A percentile compares a stretch with the other conserved stretches of the same genome.
Conservation (phyloP, 805 yeast species). For the Kodamaea sagamina region DNA sequence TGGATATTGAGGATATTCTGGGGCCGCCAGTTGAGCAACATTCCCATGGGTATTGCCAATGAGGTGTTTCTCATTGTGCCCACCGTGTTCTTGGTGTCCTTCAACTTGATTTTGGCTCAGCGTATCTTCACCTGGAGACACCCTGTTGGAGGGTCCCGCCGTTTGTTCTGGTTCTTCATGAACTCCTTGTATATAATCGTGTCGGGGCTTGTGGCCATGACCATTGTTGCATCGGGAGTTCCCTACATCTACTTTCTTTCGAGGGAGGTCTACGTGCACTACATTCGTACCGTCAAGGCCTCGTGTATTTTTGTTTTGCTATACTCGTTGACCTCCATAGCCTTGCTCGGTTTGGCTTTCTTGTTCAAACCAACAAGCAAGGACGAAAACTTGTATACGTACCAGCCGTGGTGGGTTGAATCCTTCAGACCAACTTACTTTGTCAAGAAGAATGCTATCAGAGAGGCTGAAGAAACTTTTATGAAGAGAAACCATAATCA, state of each 20-base stretch:
- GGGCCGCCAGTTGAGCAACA: slow-evolving; percentile 51
- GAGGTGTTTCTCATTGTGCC: slow-evolving; percentile 59
- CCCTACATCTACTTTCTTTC: slow-evolving; percentile 61
- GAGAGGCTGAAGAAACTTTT: slow-evolving; percentile 49
- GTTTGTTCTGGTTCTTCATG: slow-evolving; percentile 54
- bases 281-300: slow-evolving; percentile 41
- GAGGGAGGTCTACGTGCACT: slow-evolving; percentile 46
- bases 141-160: slow-evolving; percentile 63
- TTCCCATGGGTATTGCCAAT: slow-evolving; percentile 56
- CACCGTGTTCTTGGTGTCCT: slow-evolving; percentile 56
- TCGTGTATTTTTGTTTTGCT: slow-evolving; percentile 34
- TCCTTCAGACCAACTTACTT: slow-evolving; percentile 60
- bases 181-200: slow-evolving; percentile 53
- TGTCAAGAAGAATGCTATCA: slow-evolving; percentile 54
- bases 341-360: slow-evolving; percentile 53
- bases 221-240: slow-evolving; percentile 60
- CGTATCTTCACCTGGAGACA: slow-evolving; percentile 77
- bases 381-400: slow-evolving; percentile 55
- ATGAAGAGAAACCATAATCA: slow-evolving; percentile 50
- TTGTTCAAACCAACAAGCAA: slow-evolving; percentile 54
- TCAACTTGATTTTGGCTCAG: slow-evolving; percentile 67
- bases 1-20: slow-evolving; percentile 59
- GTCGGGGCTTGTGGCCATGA: slow-evolving; percentile 61
- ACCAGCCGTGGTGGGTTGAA: slow-evolving; percentile 81
- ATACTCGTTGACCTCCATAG: slow-evolving; percentile 56